Evolutionary conservation across 139 green algal genomes (phyloP).

Genomic region (Deuterostichococcus epilithicus): DNA sequence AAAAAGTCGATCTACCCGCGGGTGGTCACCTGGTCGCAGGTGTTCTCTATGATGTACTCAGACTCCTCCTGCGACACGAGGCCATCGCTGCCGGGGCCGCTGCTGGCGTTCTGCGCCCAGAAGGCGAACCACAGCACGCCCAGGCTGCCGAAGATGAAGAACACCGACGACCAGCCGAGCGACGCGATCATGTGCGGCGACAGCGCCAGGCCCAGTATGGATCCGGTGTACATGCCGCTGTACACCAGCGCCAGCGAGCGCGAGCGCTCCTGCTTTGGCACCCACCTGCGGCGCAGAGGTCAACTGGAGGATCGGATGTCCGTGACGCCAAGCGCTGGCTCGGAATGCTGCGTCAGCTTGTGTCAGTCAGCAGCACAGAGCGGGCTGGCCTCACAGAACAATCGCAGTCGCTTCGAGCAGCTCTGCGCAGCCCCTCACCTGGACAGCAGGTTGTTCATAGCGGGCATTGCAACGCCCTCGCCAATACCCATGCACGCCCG

Average conservation of each 20-base stretch:
- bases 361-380: too few relatives aligned
- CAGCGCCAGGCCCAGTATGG: slow-evolving; percentile 75
- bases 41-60: slow-evolving; percentile 38
- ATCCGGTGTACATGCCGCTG: slow-evolving; percentile 93
- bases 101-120: slow-evolving; percentile 61
- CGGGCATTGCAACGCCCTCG: slow-evolving; percentile 97
- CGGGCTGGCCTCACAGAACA: neutral
- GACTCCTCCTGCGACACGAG: slow-evolving; percentile 44
- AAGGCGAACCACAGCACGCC: slow-evolving; percentile 56
- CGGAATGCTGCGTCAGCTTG: neutral
- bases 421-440: slow-evolving; percentile 38
- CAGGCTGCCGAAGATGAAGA: slow-evolving; percentile 89
- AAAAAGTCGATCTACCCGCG: too few relatives aligned
- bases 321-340: neutral
- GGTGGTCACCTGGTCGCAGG: slow-evolving; percentile 2
- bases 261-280: slow-evolving; percentile 81
- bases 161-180: slow-evolving; percentile 87
- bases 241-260: slow-evolving; percentile 92
- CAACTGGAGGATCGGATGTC: neutral
- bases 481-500: slow-evolving; percentile 92
- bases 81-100: slow-evolving; percentile 56
- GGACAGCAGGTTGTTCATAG: slow-evolving; percentile 97
- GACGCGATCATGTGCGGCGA: slow-evolving; percentile 69
- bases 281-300: slow-evolving; percentile 61
- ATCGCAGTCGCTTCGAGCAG: neutral